These are phyloP conservation scores for Megacollybia marginata DNA, from an alignment of 768 basidiomycete species.

Conservation along the genomic window DNA sequence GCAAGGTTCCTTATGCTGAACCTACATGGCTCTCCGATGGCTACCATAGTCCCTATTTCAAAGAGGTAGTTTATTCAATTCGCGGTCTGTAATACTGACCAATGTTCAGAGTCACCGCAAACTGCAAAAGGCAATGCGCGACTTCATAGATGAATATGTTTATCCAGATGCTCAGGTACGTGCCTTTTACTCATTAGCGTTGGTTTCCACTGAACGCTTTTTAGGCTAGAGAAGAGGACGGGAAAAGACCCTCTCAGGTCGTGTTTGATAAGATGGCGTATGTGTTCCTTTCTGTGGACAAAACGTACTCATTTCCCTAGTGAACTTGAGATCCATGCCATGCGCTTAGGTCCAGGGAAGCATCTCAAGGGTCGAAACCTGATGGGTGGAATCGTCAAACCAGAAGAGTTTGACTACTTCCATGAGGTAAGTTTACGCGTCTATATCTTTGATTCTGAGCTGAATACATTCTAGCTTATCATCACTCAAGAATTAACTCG, in stretches of 20 bases:
- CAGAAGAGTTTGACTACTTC: constrained; percentile 92
- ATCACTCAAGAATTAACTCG: constrained; percentile 78
- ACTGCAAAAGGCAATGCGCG: constrained; percentile 71
- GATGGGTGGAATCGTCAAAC: constrained; percentile 70
- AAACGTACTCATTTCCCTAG: constrained; percentile 25
- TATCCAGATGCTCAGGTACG: constrained; percentile 65
- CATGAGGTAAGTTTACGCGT: constrained; percentile 53
- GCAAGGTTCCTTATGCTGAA: constrained; percentile 78
- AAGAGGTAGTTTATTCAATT: constrained; percentile 16
- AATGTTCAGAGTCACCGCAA: constrained; percentile 44
- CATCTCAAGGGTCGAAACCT: constrained; percentile 74
- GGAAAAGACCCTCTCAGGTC: constrained; percentile 77
- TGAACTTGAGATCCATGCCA: constrained; percentile 71
- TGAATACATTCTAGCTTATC: constrained; percentile 36
- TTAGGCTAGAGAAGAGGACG: constrained; percentile 56
- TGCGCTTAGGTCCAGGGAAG: constrained; percentile 88
- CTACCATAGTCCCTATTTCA: constrained; percentile 73
- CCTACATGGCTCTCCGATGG: constrained; percentile 71
- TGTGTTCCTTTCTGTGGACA: neutral
- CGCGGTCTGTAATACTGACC: neutral
- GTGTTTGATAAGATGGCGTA: constrained; percentile 83
- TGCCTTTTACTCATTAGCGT: neutral
- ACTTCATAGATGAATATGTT: constrained; percentile 72
- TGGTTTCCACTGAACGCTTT: neutral
- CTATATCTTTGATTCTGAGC: neutral